A percentile compares a stretch with the other conserved stretches of the same genome.
phyloP scores from a whole-genome alignment of 2,329 filamentous ascomycete genomes.

The Pestalotiopsis sp. region DNA sequence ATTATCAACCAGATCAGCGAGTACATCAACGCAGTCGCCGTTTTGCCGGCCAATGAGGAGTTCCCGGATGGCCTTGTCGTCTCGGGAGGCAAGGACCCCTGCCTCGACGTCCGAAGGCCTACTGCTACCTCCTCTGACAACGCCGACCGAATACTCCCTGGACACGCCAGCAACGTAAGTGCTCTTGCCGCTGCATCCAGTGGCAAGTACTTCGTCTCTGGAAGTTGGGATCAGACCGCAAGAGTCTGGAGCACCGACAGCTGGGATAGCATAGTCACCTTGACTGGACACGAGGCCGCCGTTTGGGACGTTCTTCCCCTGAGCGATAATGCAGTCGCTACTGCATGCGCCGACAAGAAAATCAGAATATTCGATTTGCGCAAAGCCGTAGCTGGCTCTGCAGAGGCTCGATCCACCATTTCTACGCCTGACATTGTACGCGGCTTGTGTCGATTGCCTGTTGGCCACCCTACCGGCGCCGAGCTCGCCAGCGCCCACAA shows the following conservation, averaged over 20 bases:
- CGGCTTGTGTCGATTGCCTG: constrained; percentile 81
- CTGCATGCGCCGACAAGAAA: constrained; percentile 87
- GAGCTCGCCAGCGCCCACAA: constrained; percentile 96
- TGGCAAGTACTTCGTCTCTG: constrained; percentile 79
- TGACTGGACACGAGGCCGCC: constrained; percentile 73
- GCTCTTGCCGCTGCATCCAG: constrained; percentile 77
- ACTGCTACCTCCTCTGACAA: constrained; percentile 68
- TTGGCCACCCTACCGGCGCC: constrained; percentile 75
- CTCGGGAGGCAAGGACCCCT: constrained; percentile 86
- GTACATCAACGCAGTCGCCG: constrained; percentile 86
- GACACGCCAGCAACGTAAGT: constrained; percentile 87
- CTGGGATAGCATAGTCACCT: constrained; percentile 75
- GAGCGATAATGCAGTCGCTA: constrained; percentile 78
- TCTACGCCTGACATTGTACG: constrained; percentile 81
- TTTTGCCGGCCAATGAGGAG: constrained; percentile 66
- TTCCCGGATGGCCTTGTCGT: constrained; percentile 81
- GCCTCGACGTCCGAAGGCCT: constrained; percentile 86
- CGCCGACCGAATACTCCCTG: constrained; percentile 82
- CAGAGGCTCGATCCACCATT: constrained; percentile 55
- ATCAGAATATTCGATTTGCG: constrained; percentile 82
- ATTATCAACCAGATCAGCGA: constrained; percentile 78
- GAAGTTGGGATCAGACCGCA: constrained; percentile 90
- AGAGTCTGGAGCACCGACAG: constrained; percentile 84
- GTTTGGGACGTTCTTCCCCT: constrained; percentile 93
- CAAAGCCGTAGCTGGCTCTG: constrained; percentile 55